These are phyloP conservation scores for Fusarium haematococcum DNA, from an alignment of 2,329 filamentous ascomycete genomes.

Conservation along the genomic window DNA sequence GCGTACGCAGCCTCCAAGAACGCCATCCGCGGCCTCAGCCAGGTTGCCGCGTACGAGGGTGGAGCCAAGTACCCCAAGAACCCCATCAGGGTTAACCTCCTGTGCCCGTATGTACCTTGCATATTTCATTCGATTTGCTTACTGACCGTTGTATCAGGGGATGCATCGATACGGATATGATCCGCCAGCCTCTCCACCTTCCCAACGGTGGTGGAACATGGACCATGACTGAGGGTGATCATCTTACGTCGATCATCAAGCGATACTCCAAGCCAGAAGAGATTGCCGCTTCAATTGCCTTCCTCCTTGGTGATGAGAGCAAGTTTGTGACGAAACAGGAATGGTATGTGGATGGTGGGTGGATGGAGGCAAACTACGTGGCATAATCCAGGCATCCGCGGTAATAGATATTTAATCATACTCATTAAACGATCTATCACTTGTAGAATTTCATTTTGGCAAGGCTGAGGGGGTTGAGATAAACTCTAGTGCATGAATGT, in stretches of 20 bases:
- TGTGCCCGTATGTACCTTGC: constrained; percentile 33
- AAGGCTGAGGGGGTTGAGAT: not conserved
- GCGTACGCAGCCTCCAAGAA: constrained; percentile 51
- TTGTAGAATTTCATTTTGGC: not conserved
- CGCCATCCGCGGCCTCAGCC: constrained; percentile 44
- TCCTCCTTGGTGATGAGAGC: constrained; percentile 48
- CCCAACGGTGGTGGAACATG: constrained; percentile 39
- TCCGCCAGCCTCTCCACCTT: constrained; percentile 41
- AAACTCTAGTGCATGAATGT: not conserved
- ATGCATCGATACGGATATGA: constrained; percentile 47
- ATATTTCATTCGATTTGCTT: fast-evolving
- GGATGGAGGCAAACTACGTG: constrained; percentile 43
- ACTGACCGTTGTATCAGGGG: constrained; percentile 23
- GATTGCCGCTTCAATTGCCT: constrained; percentile 46
- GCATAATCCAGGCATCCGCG: not conserved
- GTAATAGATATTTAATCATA: not conserved
- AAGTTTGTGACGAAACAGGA: constrained; percentile 47
- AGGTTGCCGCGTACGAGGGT: constrained; percentile 44
- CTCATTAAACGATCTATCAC: not conserved
- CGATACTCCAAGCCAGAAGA: constrained; percentile 45
- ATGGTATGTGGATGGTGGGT: constrained; percentile 48
- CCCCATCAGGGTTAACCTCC: constrained; percentile 39
- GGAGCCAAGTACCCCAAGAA: constrained; percentile 42
- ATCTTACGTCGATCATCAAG: constrained; percentile 43
- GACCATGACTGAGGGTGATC: constrained; percentile 43